Evolutionary conservation across 176 grass and related monocot genomes (phyloP).

Genomic region (Aegilops sharonensis): DNA sequence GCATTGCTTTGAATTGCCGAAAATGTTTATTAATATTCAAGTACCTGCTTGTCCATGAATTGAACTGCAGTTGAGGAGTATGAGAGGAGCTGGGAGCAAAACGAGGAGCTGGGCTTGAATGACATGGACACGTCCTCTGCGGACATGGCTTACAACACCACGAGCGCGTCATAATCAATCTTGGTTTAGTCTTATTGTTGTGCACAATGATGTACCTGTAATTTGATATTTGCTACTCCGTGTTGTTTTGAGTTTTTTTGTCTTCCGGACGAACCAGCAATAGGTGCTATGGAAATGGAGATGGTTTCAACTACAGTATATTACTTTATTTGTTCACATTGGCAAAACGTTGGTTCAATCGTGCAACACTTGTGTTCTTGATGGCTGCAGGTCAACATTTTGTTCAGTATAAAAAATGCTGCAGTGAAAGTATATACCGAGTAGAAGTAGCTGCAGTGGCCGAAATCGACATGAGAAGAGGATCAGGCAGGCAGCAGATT

Average conservation of each 20-base stretch:
- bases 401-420: no score
- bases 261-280: not conserved
- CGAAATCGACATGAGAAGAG: rapidly evolving
- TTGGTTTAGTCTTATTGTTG: not conserved
- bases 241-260: not conserved
- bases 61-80: constrained; percentile 80
- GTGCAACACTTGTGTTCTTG: no score
- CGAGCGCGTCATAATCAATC: not conserved
- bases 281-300: not conserved
- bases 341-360: no score
- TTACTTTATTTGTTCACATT: not conserved
- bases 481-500: no score
- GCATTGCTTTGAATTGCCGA: not conserved
- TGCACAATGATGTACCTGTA: constrained; percentile 16
- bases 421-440: no score
- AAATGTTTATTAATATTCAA: not conserved
- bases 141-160: constrained; percentile 59
- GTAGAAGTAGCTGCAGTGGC: no score
- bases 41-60: constrained; percentile 16
- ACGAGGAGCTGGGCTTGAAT: constrained; percentile 92
- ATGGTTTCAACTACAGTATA: not conserved
- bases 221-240: not conserved
- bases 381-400: no score
- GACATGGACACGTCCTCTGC: constrained; percentile 95
- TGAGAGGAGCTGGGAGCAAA: constrained; percentile 82